Base-by-base conservation (phyloP, 768 basidiomycete genomes). In the Mycena vulgaris region DNA sequence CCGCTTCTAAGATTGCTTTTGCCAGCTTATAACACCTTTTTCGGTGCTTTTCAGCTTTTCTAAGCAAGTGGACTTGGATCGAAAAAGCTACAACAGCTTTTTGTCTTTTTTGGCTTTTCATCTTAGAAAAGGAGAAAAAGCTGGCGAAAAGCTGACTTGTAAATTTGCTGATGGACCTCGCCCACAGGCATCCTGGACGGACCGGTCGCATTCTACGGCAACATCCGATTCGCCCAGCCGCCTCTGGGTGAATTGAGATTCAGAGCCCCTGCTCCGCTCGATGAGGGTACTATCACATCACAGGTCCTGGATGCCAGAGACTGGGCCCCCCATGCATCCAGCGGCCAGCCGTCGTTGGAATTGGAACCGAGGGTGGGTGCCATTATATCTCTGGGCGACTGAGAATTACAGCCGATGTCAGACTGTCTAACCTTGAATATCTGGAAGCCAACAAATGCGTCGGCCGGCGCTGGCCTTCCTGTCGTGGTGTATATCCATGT, bases 251-350 rank as follows among this genome's bases (percentile, higher is more conserved):
- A 84, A 27, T 72, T 84, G 10, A 77, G 85, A 23, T 86, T 83
- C 75, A 73, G 84, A 45, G 81, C 81, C 19, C 84, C 85, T 1
- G 73, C 70, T 23, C 66, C 69, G 51, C 73, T 87, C 35, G 75
- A 86, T 63, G 85, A 85, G 63, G 58, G 56, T 6, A 63, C 21
- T 1, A 61, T 55, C 25, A 69, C 78, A 1, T 70, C 71, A 16
- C 51, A 71, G 30, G 78, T 86, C 8, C 74, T 77, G 17, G 86
- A 87, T 73, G 85, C 85, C 30, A 72, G 84, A 55, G 82, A 80
- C 60, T 88, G 83, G 81, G 85, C 0, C 78, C 84, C 0, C 75
- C 84, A 0, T 87, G 86, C 67, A 81, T 88, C 37, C 87, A 88
- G 72, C 74, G 80, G 33, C 86, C 87, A 6, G 86, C 87, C 11